These are phyloP conservation scores for Kwoniella bestiolae DNA, from an alignment of 768 basidiomycete genomes.

Conservation along the genomic window DNA sequence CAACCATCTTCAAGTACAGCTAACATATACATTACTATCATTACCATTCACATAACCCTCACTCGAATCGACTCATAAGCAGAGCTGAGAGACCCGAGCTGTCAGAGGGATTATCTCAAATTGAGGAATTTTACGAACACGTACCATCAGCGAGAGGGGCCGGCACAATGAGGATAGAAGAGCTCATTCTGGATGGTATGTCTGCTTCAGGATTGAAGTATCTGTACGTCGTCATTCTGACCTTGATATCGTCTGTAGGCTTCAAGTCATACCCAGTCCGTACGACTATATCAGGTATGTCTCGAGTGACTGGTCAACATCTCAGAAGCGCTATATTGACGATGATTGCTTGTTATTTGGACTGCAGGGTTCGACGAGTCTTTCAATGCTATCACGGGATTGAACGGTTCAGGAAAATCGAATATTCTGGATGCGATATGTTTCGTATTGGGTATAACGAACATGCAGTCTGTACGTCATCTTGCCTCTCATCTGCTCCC, in stretches of 20 bases:
- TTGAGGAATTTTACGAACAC: too few species aligned
- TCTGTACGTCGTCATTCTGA: neutral
- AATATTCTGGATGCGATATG: constrained; percentile 99
- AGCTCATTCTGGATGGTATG: constrained; percentile 87
- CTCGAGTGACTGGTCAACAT: neutral
- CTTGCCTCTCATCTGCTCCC: neutral
- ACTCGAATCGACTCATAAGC: too few species aligned
- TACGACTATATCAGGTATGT: constrained; percentile 74
- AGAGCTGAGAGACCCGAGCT: too few species aligned
- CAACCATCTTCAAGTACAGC: too few species aligned
- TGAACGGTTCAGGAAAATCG: constrained; percentile 82
- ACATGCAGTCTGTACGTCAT: constrained; percentile 78
- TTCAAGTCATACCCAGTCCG: constrained; percentile 98
- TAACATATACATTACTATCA: neutral
- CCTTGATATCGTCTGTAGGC: constrained; percentile 61
- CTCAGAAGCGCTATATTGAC: neutral
- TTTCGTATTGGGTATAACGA: constrained; percentile 96
- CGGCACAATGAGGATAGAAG: constrained; percentile 80
- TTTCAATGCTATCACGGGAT: constrained; percentile 96
- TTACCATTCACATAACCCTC: too few species aligned
- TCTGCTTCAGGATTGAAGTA: neutral
- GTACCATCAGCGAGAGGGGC: neutral
- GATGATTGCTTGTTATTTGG: neutral
- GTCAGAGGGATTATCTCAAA: too few species aligned
- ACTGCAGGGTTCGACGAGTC: constrained; percentile 85